Evolutionary conservation across 345 rosid species (phyloP), one percentile per base, ranked within the genome.

Genomic region (Bruguiera sexangula): DNA sequence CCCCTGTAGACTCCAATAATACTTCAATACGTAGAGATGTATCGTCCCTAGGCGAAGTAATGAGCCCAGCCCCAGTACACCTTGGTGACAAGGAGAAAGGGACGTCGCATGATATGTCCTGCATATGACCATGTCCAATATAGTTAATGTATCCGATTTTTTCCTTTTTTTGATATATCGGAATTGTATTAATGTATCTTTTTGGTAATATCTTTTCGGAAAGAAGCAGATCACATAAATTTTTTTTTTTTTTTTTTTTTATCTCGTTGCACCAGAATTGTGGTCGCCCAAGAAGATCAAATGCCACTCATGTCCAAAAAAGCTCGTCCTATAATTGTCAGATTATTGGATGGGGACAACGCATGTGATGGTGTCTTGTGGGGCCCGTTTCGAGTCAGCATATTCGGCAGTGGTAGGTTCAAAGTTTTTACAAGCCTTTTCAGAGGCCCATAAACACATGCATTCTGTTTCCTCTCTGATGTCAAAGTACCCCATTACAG

Each of bases 331-430:
- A 57, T 74, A 65, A 79, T 68, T 68, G 70, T 22, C 46, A 57
- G 62, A 76, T 82, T 39, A 79, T 79, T 71, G 71, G 62, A 52
- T 72, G 10, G 70, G 62, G 50, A 3, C 29, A 66, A 62, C 69
- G 75, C 77, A 76, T 66, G 79, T 74, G 75, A 76, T 58, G 55
- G 57, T 71, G 77, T 69, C 62, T 36, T 24, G 65, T 71, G 67
- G 73, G 51, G 8, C 78, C 76, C 76, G 51, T 6, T 59, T 6
- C 37, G 71, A 60, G 8, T 76, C 80, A 71, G 67, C 53, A 55
- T 50, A 13, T 27, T 21, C 5, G 3, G 26, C 52, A 60, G 4
- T 18, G 29, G 37, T 59, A 18, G 13, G 29, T 39, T 59, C 37
- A 22, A 13, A 3, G 24, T 22, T 55, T 55, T 8, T 9, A 22